These are phyloP conservation scores for Circinella minor DNA, from an alignment of 371 early-diverging fungal species.

Conservation along the genomic window DNA sequence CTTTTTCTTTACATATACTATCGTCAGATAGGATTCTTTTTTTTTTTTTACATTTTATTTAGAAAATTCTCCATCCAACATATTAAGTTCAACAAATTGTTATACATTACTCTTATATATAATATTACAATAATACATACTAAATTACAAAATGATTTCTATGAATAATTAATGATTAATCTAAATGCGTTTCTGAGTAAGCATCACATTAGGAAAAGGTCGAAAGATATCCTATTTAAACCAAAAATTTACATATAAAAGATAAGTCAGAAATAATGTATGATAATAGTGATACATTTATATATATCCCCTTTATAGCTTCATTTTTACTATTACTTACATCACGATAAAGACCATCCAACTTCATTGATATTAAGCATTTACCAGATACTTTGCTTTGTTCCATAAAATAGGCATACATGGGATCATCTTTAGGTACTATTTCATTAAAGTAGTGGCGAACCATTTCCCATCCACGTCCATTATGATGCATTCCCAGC, in stretches of 20 bases:
- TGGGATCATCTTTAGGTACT: conserved; percentile 28
- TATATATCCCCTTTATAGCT: neutral
- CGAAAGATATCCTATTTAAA: conserved; percentile 56
- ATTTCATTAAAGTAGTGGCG: conserved; percentile 4
- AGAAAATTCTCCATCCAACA: too few species aligned
- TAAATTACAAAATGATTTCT: too few species aligned
- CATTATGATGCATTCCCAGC: conserved; percentile 64
- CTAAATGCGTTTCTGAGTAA: neutral
- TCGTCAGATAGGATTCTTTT: too few species aligned
- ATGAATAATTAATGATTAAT: neutral
- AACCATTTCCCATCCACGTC: conserved; percentile 66
- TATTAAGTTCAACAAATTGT: too few species aligned
- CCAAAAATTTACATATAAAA: neutral
- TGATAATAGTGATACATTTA: neutral
- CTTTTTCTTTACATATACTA: too few species aligned
- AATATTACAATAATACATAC: too few species aligned
- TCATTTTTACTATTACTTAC: conserved; percentile 37
- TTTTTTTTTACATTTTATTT: too few species aligned
- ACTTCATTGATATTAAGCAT: conserved; percentile 74
- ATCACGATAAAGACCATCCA: conserved; percentile 71
- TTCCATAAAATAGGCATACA: conserved; percentile 55
- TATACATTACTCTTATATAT: too few species aligned
- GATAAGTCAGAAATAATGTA: neutral
- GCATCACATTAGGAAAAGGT: conserved; percentile 67
- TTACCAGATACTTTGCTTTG: conserved; percentile 55